These are phyloP conservation scores for Isoetes engelmannii DNA, from an alignment of 83 land plant species.

Conservation along the genomic window DNA sequence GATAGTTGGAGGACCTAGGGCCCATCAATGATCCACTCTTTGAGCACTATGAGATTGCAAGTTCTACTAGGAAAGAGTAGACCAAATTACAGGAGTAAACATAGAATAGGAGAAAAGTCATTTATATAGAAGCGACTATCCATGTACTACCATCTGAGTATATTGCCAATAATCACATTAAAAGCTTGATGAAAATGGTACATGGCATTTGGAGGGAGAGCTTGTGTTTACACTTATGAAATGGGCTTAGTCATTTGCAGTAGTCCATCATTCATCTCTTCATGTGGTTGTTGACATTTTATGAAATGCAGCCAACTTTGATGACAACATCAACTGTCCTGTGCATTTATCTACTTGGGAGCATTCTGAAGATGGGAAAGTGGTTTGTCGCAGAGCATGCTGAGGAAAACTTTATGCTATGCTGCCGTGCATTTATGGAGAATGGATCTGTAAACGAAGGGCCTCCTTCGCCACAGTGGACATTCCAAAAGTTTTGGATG, in stretches of 20 bases:
- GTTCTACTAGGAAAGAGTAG: too few species aligned
- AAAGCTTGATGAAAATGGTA: background rate
- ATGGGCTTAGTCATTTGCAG: background rate
- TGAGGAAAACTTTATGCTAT: conserved; percentile 35
- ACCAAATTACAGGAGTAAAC: too few species aligned
- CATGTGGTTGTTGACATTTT: background rate
- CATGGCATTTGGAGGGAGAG: background rate
- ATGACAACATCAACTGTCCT: conserved; percentile 38
- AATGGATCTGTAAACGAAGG: background rate
- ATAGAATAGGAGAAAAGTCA: too few species aligned
- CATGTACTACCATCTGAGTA: background rate
- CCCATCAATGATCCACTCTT: too few species aligned
- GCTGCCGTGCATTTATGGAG: conserved; percentile 27
- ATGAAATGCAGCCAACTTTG: conserved; percentile 28
- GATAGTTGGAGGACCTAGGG: too few species aligned
- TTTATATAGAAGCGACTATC: too few species aligned
- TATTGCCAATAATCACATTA: background rate
- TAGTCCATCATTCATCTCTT: conserved; percentile 2
- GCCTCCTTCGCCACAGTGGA: conserved; percentile 38
- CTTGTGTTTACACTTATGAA: background rate
- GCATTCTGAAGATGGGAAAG: conserved; percentile 40
- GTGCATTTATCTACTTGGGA: conserved; percentile 32
- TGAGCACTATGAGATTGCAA: too few species aligned
- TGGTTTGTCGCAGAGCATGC: conserved; percentile 36
- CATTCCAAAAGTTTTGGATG: conserved; percentile 38